Percentiles rank a stretch among this genome's conserved stretches.
Evolutionary conservation across 495 filamentous ascomycete genomes (phyloP).

Genomic region (Hypoxylon perforatum): DNA sequence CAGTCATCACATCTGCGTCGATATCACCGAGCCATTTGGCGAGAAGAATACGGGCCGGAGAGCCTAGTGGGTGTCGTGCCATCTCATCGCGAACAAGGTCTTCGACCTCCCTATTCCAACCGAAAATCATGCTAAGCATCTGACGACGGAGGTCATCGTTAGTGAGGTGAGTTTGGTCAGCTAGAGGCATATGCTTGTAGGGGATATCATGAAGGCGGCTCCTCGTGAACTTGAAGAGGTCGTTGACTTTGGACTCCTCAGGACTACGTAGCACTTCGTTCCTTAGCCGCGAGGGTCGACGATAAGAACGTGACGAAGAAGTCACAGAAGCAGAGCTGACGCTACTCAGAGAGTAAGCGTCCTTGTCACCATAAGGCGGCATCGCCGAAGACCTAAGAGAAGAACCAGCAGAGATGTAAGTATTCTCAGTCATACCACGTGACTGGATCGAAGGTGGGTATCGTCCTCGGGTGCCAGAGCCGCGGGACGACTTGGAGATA

Average conservation of each 20-base stretch:
- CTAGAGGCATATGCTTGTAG: constrained; percentile 72
- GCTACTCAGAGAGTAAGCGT: constrained; percentile 67
- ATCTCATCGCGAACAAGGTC: constrained; percentile 89
- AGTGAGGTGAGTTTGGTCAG: constrained; percentile 73
- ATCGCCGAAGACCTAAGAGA: constrained; percentile 58
- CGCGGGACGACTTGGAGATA: constrained; percentile 63
- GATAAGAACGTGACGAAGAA: constrained; percentile 70
- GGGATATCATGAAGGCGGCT: constrained; percentile 81
- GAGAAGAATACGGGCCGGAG: constrained; percentile 80
- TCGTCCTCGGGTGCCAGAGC: constrained; percentile 54
- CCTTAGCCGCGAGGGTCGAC: constrained; percentile 76
- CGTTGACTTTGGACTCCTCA: constrained; percentile 67
- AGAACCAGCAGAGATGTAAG: constrained; percentile 72
- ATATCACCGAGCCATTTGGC: constrained; percentile 93
- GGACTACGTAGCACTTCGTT: constrained; percentile 81
- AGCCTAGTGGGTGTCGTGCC: constrained; percentile 74
- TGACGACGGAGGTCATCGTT: constrained; percentile 87
- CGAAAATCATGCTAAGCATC: constrained; percentile 95
- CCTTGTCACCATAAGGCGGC: constrained; percentile 57
- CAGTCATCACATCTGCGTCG: constrained; percentile 82
- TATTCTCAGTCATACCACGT: constrained; percentile 64
- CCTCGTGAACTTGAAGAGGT: constrained; percentile 75
- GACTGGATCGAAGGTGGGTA: constrained; percentile 61
- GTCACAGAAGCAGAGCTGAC: constrained; percentile 70
- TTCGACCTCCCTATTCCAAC: constrained; percentile 89